Percentiles rank a stretch among this genome's conserved stretches.
These are phyloP conservation scores for Ceratocystis ficicola DNA, from an alignment of 2,329 filamentous ascomycete species.

Conservation along the genomic window DNA sequence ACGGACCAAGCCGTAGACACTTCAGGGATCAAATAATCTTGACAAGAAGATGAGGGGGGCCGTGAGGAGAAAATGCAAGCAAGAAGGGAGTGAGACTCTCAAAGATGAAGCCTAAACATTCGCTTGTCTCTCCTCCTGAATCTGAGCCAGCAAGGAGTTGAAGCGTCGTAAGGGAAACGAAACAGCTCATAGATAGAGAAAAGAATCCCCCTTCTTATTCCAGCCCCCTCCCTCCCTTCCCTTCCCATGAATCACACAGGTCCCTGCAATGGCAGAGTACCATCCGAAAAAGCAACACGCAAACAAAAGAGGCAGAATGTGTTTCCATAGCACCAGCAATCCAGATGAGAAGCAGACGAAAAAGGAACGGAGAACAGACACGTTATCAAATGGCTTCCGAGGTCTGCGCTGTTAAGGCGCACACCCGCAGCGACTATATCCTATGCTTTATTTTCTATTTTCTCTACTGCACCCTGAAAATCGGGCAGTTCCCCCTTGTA, in stretches of 20 bases:
- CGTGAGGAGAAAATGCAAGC: not conserved
- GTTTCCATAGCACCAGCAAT: not conserved
- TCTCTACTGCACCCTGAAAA: not conserved
- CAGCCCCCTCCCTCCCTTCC: not conserved
- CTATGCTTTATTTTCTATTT: not conserved
- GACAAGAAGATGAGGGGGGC: not conserved
- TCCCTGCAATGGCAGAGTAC: not conserved
- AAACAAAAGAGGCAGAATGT: not conserved
- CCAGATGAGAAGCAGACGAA: not conserved
- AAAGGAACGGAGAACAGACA: not conserved
- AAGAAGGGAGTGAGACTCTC: not conserved
- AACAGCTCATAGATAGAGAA: not conserved
- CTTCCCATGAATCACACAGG: not conserved
- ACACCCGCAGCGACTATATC: not conserved
- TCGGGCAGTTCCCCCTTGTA: not conserved
- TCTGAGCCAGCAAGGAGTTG: not conserved
- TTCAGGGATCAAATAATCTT: slow-evolving; percentile 6
- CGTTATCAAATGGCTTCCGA: no score
- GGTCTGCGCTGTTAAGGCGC: no score
- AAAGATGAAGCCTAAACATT: not conserved
- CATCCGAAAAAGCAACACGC: not conserved
- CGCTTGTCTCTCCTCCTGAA: not conserved
- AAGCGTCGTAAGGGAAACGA: not conserved
- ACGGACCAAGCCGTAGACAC: slow-evolving; percentile 9
- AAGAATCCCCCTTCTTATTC: not conserved